Base-by-base conservation (phyloP, 306 rosid genomes). In the Casuarina equisetifolia region DNA sequence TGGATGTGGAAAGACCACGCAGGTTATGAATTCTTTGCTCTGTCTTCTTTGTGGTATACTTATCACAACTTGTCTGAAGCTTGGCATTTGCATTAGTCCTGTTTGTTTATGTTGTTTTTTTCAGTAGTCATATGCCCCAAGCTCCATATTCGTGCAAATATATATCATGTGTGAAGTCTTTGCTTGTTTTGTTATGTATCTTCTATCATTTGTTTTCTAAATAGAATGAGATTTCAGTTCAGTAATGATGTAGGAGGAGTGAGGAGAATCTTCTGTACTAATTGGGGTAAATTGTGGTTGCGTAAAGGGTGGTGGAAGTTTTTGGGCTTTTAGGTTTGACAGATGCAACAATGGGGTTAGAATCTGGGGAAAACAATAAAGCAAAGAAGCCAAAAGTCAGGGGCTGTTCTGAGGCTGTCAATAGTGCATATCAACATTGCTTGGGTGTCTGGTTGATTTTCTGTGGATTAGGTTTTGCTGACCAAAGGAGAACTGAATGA, bases 1-100 rank as follows among this genome's bases (percentile, higher is more conserved):
- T 78, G 99, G 98, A 50, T 96, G 99, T 74, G 99, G 99, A 85
- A 92, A 96, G 91, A 96, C 99, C 75, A 92, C 99, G 4, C 98
- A 96, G 99, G 99, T 96, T 87, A 84, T 64, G 36, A 80, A 69
- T 70, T 90, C 78, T 79, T 88, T 88, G 73, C 79, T 78, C 78
- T 91, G 69, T 75, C 76, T 74, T 82, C 75, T 63, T 69, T 77
- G 69, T 79, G 82, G 78, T 84, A 76, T 79, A 69, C 20, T 76
- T 84, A 57, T 70, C 68, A 63, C 66, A 69, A 74, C 64, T 67
- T 84, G 82, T 80, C 45, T 13, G 54, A 9, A 66, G 66, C 76
- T 70, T 52, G 73, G 46, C 67, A 80, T 82, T 61, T 44, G 72
- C 74, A 39, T 69, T 16, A 69, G 51, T 81, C 38, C 13, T 36